Conservation (phyloP, 352 stramenopile species). For the Pythium periplocum region DNA sequence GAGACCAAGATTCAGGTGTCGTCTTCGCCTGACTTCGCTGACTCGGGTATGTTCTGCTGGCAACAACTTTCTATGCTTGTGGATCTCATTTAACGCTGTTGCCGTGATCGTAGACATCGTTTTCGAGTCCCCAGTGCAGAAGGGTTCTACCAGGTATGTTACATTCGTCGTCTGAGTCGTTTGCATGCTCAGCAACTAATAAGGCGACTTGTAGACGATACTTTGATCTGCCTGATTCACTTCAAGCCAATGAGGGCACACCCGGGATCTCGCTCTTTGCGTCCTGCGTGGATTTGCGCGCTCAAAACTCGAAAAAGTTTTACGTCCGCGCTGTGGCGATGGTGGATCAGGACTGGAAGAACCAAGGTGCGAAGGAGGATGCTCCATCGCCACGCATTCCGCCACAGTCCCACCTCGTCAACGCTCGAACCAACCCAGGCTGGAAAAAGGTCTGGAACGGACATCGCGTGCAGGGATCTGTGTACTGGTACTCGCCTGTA, state of each 20-base stretch:
- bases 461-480: constrained; percentile 42
- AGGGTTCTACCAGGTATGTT: constrained; percentile 41
- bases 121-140: constrained; percentile 33
- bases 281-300: constrained; percentile 46
- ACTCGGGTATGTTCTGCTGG: no score
- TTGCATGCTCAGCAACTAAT: no score
- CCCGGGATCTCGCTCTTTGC: constrained; percentile 62
- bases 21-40: no score
- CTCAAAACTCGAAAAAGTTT: constrained; percentile 23
- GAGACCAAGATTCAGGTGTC: constrained; percentile 38
- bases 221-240: constrained; percentile 46
- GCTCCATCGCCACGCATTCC: constrained; percentile 50
- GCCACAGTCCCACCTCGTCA: constrained; percentile 80
- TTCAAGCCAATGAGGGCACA: constrained; percentile 26
- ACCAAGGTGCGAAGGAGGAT: constrained; percentile 41
- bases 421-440: constrained; percentile 62
- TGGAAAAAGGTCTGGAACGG: constrained; percentile 71
- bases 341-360: constrained; percentile 75
- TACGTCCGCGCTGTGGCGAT: constrained; percentile 59
- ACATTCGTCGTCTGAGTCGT: no score
- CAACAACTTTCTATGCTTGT: no score
- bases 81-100: neutral
- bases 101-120: constrained; percentile 28
- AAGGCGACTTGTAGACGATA: constrained; percentile 28
- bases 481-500: constrained; percentile 59